A percentile compares a stretch with the other conserved stretches of the same genome.
These are phyloP conservation scores for Tetrapyrgos nigripes DNA, from an alignment of 1,284 basidiomycete species.

Conservation along the genomic window DNA sequence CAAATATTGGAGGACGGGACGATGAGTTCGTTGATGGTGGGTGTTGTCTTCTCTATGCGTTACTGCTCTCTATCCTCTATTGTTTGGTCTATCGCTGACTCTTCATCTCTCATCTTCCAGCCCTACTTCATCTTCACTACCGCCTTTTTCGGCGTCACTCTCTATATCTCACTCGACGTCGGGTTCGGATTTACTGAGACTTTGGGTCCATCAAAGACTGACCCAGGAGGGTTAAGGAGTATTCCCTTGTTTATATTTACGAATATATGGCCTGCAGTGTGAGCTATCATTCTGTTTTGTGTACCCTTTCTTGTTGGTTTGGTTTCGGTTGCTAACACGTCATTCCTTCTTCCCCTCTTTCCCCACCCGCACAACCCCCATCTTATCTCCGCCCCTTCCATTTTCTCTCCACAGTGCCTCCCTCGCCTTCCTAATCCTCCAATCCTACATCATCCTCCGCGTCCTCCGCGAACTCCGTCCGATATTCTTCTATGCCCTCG, in stretches of 20 bases:
- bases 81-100: background rate
- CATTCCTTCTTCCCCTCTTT: conserved; percentile 2
- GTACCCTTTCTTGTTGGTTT: background rate
- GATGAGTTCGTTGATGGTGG: conserved; percentile 68
- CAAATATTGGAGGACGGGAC: conserved; percentile 89
- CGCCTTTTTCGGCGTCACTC: too few relatives aligned
- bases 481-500: conserved; percentile 70
- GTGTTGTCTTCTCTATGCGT: conserved; percentile 34
- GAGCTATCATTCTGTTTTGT: too few relatives aligned
- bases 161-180: conserved; percentile 64
- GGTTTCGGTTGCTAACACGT: conserved; percentile 1
- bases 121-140: too few relatives aligned
- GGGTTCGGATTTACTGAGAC: conserved; percentile 65
- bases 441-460: conserved; percentile 77
- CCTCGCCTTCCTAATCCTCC: conserved; percentile 69
- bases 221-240: conserved; percentile 60
- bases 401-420: conserved; percentile 54
- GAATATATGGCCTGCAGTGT: conserved; percentile 83
- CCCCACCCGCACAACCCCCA: too few relatives aligned
- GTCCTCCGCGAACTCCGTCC: conserved; percentile 78
- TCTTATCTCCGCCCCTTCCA: background rate
- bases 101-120: too few relatives aligned
- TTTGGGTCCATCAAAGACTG: conserved; percentile 65
- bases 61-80: conserved; percentile 1
- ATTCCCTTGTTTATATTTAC: conserved; percentile 83